Evolutionary conservation across 2,329 filamentous ascomycete genomes (phyloP).

Genomic region (Xylariomycetidae sp.): DNA sequence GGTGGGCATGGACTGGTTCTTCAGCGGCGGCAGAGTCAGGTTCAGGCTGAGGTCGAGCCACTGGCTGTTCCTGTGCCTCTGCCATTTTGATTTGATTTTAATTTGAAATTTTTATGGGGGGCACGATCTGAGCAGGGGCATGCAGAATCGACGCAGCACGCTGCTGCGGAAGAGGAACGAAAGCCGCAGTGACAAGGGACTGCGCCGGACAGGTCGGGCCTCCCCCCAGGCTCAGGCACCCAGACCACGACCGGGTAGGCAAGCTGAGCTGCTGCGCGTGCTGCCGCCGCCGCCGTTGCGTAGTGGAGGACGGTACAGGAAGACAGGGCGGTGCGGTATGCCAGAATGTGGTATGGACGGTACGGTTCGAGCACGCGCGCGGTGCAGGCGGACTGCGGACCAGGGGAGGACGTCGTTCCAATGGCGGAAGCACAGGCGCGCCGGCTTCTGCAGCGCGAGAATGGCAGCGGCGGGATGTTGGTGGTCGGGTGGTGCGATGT

Average conservation of each 20-base stretch:
- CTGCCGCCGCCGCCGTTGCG: too few species aligned
- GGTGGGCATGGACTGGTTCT: constrained; percentile 25
- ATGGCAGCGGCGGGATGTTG: constrained; percentile 9
- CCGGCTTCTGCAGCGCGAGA: too few species aligned
- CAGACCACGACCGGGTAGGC: too few species aligned
- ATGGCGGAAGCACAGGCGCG: constrained; percentile 13
- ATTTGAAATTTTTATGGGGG: constrained; percentile 29
- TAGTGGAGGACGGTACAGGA: too few species aligned
- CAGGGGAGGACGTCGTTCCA: too few species aligned
- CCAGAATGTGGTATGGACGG: too few species aligned
- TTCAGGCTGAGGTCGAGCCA: constrained; percentile 28
- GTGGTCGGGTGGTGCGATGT: constrained; percentile 26
- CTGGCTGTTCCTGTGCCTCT: constrained; percentile 30
- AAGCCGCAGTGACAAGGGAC: constrained; percentile 25
- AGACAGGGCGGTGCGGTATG: too few species aligned
- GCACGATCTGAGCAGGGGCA: constrained; percentile 28
- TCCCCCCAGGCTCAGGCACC: too few species aligned
- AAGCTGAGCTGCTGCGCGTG: too few species aligned
- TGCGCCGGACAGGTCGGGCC: constrained; percentile 18
- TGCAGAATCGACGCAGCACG: constrained; percentile 18
- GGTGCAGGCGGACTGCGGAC: too few species aligned
- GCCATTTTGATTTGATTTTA: constrained; percentile 32
- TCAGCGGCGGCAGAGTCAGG: constrained; percentile 25
- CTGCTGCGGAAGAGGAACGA: constrained; percentile 22
- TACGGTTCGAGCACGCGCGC: too few species aligned